Conservation (phyloP, 352 stramenopile genomes). For the Pythium scleroteichum region DNA sequence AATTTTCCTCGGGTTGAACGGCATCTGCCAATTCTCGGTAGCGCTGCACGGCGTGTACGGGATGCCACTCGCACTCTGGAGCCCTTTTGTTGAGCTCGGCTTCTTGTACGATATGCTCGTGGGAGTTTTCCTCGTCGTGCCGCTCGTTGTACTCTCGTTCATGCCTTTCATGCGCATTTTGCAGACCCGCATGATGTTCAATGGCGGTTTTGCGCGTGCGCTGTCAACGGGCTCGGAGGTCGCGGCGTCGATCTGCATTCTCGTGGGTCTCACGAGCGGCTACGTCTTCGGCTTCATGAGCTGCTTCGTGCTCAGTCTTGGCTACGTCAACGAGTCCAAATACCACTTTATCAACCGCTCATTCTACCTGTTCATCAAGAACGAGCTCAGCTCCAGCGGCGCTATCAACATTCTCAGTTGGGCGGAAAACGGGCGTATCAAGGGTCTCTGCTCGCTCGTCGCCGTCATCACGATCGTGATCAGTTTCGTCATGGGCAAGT, state of each 20-base stretch:
- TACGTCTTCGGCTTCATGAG: slow-evolving; percentile 80
- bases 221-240: slow-evolving; percentile 79
- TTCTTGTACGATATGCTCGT: slow-evolving; percentile 89
- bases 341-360: slow-evolving; percentile 79
- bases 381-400: slow-evolving; percentile 32
- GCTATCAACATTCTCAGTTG: slow-evolving; percentile 45
- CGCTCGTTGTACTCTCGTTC: slow-evolving; percentile 69
- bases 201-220: slow-evolving; percentile 78
- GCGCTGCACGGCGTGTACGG: slow-evolving; percentile 67
- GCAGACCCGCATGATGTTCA: slow-evolving; percentile 88
- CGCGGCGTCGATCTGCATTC: slow-evolving; percentile 76
- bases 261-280: slow-evolving; percentile 71
- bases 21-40: slow-evolving; percentile 71
- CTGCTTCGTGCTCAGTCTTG: slow-evolving; percentile 66
- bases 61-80: slow-evolving; percentile 65
- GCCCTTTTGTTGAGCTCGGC: slow-evolving; percentile 66
- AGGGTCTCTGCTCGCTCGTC: slow-evolving; percentile 48
- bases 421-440: slow-evolving; percentile 58
- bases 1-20: slow-evolving; percentile 70
- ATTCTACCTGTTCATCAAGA: slow-evolving; percentile 66
- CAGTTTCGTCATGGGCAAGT: slow-evolving; percentile 55
- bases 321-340: slow-evolving; percentile 72
- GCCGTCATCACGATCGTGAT: slow-evolving; percentile 53
- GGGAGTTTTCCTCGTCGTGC: slow-evolving; percentile 75
- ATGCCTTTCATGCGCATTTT: slow-evolving; percentile 87